phyloP scores from a whole-genome alignment of 2,329 filamentous ascomycete species.

The Aspergillus fischeri region DNA sequence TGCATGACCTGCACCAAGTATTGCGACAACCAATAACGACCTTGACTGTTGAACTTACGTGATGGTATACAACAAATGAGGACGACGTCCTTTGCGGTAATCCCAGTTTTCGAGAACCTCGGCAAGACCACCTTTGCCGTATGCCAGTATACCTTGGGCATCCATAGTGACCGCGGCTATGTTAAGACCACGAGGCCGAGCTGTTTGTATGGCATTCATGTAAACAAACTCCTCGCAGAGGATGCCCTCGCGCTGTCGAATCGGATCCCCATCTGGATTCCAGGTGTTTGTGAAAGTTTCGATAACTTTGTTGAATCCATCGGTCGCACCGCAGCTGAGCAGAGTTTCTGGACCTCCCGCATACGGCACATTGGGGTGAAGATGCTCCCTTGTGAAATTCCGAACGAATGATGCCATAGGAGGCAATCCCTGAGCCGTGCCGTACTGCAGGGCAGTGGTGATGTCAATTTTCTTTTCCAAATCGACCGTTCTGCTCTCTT shows the following conservation, averaged over 20 bases:
- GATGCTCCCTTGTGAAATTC: constrained; percentile 68
- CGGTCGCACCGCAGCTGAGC: constrained; percentile 76
- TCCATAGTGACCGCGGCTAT: constrained; percentile 73
- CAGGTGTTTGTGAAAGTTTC: constrained; percentile 73
- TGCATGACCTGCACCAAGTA: neutral
- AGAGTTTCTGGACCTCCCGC: constrained; percentile 70
- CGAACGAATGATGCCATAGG: constrained; percentile 73
- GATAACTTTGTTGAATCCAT: constrained; percentile 76
- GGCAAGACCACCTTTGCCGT: constrained; percentile 67
- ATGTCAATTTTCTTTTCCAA: constrained; percentile 71
- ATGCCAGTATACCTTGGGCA: constrained; percentile 70
- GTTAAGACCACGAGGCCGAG: constrained; percentile 65
- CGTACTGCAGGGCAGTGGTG: constrained; percentile 80
- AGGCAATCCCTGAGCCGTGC: constrained; percentile 74
- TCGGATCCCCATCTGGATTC: constrained; percentile 63
- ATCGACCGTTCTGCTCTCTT: constrained; percentile 57
- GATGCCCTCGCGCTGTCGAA: constrained; percentile 68
- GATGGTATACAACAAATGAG: constrained; percentile 85
- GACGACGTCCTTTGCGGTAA: constrained; percentile 64
- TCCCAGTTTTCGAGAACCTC: constrained; percentile 85
- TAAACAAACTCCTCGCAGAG: constrained; percentile 79
- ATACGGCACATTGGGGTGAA: constrained; percentile 82
- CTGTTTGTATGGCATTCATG: constrained; percentile 68
- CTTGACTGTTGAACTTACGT: constrained; percentile 57
- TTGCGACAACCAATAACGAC: neutral